Evolutionary conservation across 139 green algal genomes (phyloP).

Genomic region (Marvania coccoides): DNA sequence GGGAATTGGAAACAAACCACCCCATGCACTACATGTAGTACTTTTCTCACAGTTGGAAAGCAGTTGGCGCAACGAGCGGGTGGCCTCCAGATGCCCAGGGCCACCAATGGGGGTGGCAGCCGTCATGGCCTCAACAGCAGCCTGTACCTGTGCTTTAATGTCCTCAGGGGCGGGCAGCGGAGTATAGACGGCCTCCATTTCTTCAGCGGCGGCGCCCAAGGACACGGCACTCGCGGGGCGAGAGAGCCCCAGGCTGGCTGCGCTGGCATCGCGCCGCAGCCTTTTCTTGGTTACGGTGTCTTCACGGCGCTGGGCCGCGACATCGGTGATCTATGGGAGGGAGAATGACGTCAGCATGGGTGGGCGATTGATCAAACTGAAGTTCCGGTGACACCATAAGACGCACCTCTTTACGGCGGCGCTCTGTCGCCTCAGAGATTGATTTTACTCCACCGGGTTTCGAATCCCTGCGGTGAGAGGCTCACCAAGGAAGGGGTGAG

Average conservation of each 20-base stretch:
- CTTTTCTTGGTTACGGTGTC: constrained; percentile 13
- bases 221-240: neutral
- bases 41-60: constrained; percentile 24
- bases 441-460: too few species aligned
- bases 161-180: neutral
- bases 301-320: constrained; percentile 6
- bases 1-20: neutral
- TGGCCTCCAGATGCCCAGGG: neutral
- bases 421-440: too few species aligned
- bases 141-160: neutral
- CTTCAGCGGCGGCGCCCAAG: neutral
- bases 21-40: too few species aligned
- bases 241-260: neutral
- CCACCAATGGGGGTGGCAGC: constrained; percentile 14
- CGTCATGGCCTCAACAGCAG: neutral
- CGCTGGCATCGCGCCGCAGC: constrained; percentile 14
- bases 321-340: constrained; percentile 2
- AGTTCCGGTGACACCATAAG: too few species aligned
- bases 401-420: too few species aligned
- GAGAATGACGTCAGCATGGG: too few species aligned
- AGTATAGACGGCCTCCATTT: neutral
- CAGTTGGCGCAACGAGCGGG: constrained; percentile 15
- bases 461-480: too few species aligned
- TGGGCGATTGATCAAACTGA: too few species aligned
- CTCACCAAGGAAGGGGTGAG: too few species aligned